These are phyloP conservation scores for Linnemannia exigua DNA, from an alignment of 192 early-diverging fungal genomes.

Conservation along the genomic window DNA sequence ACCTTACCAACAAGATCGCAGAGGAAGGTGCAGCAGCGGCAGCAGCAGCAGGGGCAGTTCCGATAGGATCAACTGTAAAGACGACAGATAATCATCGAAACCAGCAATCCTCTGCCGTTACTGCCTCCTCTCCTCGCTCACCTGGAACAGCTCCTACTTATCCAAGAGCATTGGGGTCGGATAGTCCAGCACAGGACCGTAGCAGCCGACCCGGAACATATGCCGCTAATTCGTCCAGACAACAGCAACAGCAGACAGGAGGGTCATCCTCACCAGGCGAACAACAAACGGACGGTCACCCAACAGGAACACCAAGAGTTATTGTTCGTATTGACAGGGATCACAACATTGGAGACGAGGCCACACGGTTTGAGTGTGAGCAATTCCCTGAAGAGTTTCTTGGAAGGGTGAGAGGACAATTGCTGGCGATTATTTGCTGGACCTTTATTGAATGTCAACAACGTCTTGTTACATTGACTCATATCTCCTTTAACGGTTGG, in stretches of 20 bases:
- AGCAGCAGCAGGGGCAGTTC: background rate
- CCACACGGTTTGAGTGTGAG: conserved; percentile 43
- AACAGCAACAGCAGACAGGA: conserved; percentile 4
- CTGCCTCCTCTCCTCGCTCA: conserved; percentile 1
- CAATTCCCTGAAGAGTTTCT: conserved; percentile 49
- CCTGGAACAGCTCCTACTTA: conserved; percentile 1
- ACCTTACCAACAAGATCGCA: background rate
- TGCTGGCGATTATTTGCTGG: background rate
- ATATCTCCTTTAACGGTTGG: background rate
- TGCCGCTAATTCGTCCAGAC: background rate
- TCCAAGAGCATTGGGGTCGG: background rate
- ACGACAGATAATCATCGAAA: background rate
- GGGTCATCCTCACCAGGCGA: background rate
- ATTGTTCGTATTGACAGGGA: conserved; percentile 48
- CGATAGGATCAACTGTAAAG: too few species aligned
- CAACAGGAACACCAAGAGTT: conserved; percentile 31
- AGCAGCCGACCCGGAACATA: background rate
- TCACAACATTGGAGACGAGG: conserved; percentile 36
- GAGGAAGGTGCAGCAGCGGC: background rate
- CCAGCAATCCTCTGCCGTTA: background rate
- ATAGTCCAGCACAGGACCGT: background rate
- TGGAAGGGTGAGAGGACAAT: conserved; percentile 26
- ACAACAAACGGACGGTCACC: background rate
- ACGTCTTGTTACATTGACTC: background rate
- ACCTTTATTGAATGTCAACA: background rate